Conservation (phyloP, 2,329 filamentous ascomycete genomes). For the Cladobotryum mycophilum region DNA sequence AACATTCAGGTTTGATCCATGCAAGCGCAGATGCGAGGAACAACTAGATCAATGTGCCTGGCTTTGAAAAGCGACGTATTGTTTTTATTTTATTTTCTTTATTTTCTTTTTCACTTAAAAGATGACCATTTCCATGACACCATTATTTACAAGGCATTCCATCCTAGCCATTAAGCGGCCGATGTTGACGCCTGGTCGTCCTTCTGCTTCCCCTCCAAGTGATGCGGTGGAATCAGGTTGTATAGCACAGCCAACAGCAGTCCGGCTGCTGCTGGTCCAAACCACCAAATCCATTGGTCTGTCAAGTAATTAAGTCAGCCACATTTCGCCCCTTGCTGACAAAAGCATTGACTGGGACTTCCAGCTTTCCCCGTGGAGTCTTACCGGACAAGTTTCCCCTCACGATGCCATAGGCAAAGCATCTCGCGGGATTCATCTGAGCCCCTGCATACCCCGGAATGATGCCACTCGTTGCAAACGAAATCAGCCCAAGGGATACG, state of each 20-base stretch:
- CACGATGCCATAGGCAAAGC: conserved; percentile 38
- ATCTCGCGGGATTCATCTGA: conserved; percentile 38
- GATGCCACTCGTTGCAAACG: conserved; percentile 32
- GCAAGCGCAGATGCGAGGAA: no score
- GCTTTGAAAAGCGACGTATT: no score
- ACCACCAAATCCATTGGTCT: conserved; percentile 34
- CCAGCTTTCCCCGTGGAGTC: background rate
- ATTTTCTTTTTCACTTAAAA: no score
- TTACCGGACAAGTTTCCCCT: conserved; percentile 20
- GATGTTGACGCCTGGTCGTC: background rate
- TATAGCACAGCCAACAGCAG: conserved; percentile 23
- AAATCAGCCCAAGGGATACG: conserved; percentile 29
- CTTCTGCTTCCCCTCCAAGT: conserved; percentile 5
- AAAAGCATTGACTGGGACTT: conserved; percentile 14
- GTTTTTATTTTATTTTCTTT: no score
- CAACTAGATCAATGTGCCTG: no score
- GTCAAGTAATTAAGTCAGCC: background rate
- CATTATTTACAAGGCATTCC: background rate
- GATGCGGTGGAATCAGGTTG: conserved; percentile 25
- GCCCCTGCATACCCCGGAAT: conserved; percentile 36
- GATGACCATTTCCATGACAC: background rate
- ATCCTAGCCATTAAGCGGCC: background rate
- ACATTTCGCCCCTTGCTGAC: background rate
- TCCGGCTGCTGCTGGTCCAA: conserved; percentile 25
- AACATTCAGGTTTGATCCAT: no score